phyloP scores from a whole-genome alignment of 1,284 basidiomycete genomes.

The Ceratobasidium sp. region DNA sequence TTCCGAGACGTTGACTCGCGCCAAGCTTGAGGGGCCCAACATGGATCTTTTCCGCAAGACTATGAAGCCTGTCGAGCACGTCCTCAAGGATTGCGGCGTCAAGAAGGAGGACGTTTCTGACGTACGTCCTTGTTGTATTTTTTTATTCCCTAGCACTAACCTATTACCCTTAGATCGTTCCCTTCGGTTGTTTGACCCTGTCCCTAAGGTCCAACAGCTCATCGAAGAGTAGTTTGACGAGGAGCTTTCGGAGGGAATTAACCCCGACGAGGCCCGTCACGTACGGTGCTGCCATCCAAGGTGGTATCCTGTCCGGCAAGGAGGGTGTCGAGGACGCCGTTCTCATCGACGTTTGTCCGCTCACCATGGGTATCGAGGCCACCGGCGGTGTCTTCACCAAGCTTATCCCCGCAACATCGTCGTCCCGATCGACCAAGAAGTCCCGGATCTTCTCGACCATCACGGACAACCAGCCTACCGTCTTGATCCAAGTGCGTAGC shows the following conservation, averaged over 20 bases:
- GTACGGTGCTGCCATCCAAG: too few relatives aligned
- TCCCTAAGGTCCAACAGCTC: conserved; percentile 97
- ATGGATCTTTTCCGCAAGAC: conserved; percentile 99
- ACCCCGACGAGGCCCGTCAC: conserved; percentile 95
- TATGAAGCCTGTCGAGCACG: conserved; percentile 99
- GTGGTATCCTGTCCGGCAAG: too few relatives aligned
- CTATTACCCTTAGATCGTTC: conserved; percentile 68
- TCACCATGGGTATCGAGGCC: too few relatives aligned
- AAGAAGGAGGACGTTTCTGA: conserved; percentile 98
- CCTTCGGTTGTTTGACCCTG: conserved; percentile 98
- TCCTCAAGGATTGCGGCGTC: too few relatives aligned
- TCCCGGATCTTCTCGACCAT: conserved; percentile 98
- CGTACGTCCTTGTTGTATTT: conserved; percentile 61
- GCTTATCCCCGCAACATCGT: conserved; percentile 97
- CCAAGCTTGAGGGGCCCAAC: conserved; percentile 99
- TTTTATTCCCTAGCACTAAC: background rate
- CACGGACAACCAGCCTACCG: conserved; percentile 93
- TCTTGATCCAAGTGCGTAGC: conserved; percentile 74
- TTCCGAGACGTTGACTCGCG: too few relatives aligned
- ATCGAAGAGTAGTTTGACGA: conserved; percentile 96
- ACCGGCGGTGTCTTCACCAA: conserved; percentile 99
- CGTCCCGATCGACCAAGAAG: conserved; percentile 98
- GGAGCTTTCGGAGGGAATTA: conserved; percentile 93
- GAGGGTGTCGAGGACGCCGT: conserved; percentile 97
- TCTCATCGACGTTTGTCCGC: too few relatives aligned